Conservation (phyloP, 306 rosid genomes). For the Boehmeria nivea region DNA sequence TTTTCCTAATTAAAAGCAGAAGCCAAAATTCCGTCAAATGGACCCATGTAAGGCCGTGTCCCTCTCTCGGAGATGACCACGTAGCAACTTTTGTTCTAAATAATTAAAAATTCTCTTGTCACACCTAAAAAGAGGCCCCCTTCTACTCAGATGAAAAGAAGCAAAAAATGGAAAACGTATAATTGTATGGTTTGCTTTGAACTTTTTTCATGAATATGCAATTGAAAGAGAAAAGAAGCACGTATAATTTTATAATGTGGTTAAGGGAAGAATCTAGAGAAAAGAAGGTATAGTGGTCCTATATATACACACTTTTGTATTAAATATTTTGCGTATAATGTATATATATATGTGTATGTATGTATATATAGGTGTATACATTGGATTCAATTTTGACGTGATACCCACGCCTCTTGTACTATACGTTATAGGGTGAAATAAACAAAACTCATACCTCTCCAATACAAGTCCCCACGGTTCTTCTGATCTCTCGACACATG, state of each 20-base stretch:
- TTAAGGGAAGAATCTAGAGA: slow-evolving; percentile 12
- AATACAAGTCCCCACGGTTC: not conserved
- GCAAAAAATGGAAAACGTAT: not conserved
- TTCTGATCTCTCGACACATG: slow-evolving; percentile 5
- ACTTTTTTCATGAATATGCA: not conserved
- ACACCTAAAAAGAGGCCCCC: not conserved
- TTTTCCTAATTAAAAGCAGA: too few species aligned
- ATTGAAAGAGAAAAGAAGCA: not conserved
- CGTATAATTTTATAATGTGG: slow-evolving; percentile 7
- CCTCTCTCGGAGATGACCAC: not conserved
- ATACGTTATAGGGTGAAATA: slow-evolving; percentile 1
- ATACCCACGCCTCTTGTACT: slow-evolving; percentile 18
- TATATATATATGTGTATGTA: too few species aligned
- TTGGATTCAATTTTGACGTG: slow-evolving; percentile 11
- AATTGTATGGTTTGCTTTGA: not conserved
- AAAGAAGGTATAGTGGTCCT: not conserved
- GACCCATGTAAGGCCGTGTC: too few species aligned
- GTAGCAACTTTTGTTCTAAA: not conserved
- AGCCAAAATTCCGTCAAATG: too few species aligned
- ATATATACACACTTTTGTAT: not conserved
- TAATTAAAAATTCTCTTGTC: not conserved
- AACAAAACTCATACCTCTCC: not conserved
- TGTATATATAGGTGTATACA: too few species aligned
- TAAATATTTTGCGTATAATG: not conserved
- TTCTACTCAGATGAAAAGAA: not conserved